A percentile compares a stretch with the other conserved stretches of the same genome.
These are phyloP conservation scores for Rhazya stricta DNA, from an alignment of 257 asterid genomes.

Conservation along the genomic window DNA sequence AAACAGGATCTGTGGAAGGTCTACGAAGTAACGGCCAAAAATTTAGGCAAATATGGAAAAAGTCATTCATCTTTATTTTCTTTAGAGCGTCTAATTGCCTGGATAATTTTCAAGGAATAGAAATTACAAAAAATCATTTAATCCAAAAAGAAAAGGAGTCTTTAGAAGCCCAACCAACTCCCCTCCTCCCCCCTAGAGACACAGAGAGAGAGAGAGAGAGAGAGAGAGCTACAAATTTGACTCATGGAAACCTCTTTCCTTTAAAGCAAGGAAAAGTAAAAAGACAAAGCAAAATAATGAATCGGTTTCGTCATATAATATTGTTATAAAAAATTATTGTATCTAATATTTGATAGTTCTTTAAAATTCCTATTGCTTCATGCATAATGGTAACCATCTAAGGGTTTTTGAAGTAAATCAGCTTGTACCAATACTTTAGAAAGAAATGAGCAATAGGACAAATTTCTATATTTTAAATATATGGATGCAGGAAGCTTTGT, in stretches of 20 bases:
- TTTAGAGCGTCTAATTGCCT: neutral
- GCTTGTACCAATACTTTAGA: neutral
- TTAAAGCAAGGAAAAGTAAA: neutral
- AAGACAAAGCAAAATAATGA: neutral
- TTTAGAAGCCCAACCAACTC: neutral
- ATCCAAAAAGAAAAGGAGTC: neutral
- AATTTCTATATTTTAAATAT: neutral
- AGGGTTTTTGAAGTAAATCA: neutral
- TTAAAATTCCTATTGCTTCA: neutral
- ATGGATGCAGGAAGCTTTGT: conserved; percentile 5
- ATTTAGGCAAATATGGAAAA: neutral
- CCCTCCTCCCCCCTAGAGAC: neutral
- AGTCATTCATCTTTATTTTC: neutral
- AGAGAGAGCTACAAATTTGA: neutral
- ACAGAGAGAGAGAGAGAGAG: no score
- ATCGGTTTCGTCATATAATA: neutral
- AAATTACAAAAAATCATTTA: neutral
- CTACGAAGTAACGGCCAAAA: neutral
- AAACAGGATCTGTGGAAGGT: neutral
- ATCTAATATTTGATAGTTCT: neutral
- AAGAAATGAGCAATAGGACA: neutral
- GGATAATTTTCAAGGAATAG: neutral
- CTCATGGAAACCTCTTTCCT: neutral
- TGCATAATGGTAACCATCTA: neutral
- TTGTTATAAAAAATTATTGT: neutral